phyloP scores from a whole-genome alignment of 331 rosid species.

The Rhamnella rubrinervis region DNA sequence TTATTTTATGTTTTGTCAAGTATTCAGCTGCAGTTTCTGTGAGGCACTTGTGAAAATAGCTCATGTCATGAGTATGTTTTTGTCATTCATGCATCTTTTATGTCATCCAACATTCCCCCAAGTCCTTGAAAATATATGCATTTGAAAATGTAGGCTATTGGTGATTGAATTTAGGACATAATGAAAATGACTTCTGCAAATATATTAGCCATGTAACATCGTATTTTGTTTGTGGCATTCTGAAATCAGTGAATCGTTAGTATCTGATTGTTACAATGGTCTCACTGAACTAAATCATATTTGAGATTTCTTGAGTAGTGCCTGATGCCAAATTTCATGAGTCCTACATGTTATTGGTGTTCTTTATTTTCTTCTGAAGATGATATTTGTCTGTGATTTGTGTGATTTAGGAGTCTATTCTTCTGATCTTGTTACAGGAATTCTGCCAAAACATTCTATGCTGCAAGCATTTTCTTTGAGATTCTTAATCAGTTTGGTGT shows the following conservation, averaged over 20 bases:
- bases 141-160: not conserved
- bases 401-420: constrained; percentile 17
- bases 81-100: not conserved
- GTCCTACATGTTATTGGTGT: not conserved
- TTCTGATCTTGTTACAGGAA: constrained; percentile 51
- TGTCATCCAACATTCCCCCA: not conserved
- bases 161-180: not conserved
- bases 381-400: constrained; percentile 6
- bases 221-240: not conserved
- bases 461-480: constrained; percentile 98
- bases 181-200: not conserved
- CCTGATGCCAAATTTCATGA: not conserved
- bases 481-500: constrained; percentile 83
- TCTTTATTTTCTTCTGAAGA: not conserved
- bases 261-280: not conserved
- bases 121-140: not conserved
- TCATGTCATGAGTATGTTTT: constrained; percentile 2
- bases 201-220: not conserved
- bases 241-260: not conserved
- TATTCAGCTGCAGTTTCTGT: not conserved
- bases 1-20: not conserved
- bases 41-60: constrained; percentile 2
- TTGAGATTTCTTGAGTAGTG: not conserved
- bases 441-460: constrained; percentile 97
- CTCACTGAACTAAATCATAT: not conserved